Conservation (phyloP, 78 protist species). For the Dictyostelium firmibasis region DNA sequence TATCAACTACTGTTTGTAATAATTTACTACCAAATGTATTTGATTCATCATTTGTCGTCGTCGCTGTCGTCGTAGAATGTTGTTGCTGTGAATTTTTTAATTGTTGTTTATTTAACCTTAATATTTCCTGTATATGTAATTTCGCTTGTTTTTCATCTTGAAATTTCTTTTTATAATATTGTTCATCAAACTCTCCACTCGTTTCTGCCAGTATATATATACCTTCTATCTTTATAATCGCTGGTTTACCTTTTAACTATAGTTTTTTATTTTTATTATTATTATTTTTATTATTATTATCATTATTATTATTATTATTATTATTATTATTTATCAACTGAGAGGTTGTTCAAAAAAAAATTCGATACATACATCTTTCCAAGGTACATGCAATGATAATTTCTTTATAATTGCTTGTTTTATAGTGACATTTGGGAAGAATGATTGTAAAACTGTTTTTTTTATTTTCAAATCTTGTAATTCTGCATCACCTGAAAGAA, state of each 20-base stretch:
- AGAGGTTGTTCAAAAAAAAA: not conserved
- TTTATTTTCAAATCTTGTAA: slow-evolving; percentile 59
- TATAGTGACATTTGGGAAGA: slow-evolving; percentile 48
- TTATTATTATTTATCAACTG: not conserved
- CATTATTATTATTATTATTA: not conserved
- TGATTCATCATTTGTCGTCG: not conserved
- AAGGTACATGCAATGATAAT: slow-evolving; percentile 56
- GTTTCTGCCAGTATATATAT: slow-evolving; percentile 70
- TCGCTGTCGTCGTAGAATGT: not conserved
- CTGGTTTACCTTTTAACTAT: slow-evolving; percentile 50
- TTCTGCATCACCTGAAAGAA: slow-evolving; percentile 57
- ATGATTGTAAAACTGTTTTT: slow-evolving; percentile 30
- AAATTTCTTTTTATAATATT: slow-evolving; percentile 36
- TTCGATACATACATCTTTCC: slow-evolving; percentile 43
- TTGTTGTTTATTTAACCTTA: not conserved
- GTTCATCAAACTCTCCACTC: slow-evolving; percentile 43
- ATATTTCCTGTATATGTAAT: slow-evolving; percentile 14
- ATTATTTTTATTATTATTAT: not conserved
- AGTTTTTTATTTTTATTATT: no score
- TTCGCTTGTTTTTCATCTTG: slow-evolving; percentile 62
- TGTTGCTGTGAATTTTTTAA: not conserved
- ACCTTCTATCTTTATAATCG: slow-evolving; percentile 58
- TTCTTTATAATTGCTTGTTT: slow-evolving; percentile 64
- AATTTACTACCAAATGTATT: slow-evolving; percentile 46
- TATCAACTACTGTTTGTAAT: slow-evolving; percentile 51